Conservation (phyloP, 2,329 filamentous ascomycete genomes). For the Conoideocrella luteorostrata region DNA sequence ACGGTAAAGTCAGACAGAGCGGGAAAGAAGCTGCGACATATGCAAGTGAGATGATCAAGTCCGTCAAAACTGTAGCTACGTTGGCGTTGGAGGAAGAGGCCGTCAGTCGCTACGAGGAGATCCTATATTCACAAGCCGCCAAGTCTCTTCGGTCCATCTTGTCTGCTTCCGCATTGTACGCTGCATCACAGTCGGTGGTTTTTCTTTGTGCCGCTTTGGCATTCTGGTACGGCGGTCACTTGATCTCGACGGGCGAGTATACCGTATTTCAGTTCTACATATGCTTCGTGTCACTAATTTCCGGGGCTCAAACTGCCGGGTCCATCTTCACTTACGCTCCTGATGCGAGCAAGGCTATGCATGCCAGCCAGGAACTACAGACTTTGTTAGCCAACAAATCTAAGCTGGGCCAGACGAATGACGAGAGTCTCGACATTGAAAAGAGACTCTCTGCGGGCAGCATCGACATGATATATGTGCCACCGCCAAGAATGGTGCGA, state of each 20-base stretch:
- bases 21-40: constrained; percentile 5
- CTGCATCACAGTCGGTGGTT: constrained; percentile 6
- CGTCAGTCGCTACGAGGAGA: neutral
- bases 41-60: constrained; percentile 10
- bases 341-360: neutral
- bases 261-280: neutral
- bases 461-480: no score
- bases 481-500: no score
- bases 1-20: constrained; percentile 4
- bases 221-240: constrained; percentile 15
- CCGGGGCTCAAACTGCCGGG: neutral
- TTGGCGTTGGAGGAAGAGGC: neutral
- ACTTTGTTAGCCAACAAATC: neutral
- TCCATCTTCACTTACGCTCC: neutral
- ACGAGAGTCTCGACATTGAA: no score
- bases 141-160: neutral
- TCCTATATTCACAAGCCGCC: neutral
- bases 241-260: constrained; percentile 10
- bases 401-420: no score
- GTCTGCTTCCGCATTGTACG: neutral
- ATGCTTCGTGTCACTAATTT: neutral
- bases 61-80: constrained; percentile 14
- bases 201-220: constrained; percentile 8
- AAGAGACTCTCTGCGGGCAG: no score
- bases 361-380: neutral